Evolutionary conservation across 2,329 filamentous ascomycete genomes (phyloP).

Genomic region (Talaromyces sp.): DNA sequence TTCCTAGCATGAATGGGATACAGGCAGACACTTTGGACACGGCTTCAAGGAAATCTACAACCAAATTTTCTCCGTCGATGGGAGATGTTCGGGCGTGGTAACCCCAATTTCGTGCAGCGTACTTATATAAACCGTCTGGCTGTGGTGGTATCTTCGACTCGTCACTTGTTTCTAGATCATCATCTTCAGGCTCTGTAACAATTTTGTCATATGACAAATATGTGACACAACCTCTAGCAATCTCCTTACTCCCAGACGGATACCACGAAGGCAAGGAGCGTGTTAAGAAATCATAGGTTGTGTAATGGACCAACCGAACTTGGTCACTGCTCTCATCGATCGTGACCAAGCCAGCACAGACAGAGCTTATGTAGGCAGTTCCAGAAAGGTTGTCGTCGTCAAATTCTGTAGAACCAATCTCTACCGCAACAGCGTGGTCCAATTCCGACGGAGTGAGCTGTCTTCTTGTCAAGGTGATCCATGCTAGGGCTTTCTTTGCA

Average conservation of each 20-base stretch:
- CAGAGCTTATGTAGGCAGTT: constrained; percentile 16
- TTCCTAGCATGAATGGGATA: neutral
- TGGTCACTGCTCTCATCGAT: constrained; percentile 23
- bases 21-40: neutral
- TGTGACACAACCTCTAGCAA: constrained; percentile 14
- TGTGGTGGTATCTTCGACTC: neutral
- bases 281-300: constrained; percentile 25
- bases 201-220: constrained; percentile 21
- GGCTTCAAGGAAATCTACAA: constrained; percentile 1
- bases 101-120: constrained; percentile 16
- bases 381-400: constrained; percentile 18
- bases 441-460: constrained; percentile 34
- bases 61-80: neutral
- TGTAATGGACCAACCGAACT: constrained; percentile 29
- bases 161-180: neutral
- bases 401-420: neutral
- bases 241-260: constrained; percentile 18
- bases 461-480: constrained; percentile 35
- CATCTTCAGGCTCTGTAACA: neutral
- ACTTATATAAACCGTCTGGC: constrained; percentile 13
- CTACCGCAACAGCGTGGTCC: constrained; percentile 13
- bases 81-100: constrained; percentile 7
- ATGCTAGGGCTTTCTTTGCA: constrained; percentile 35
- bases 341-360: constrained; percentile 29
- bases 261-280: constrained; percentile 12